phyloP scores from a whole-genome alignment of 2,329 filamentous ascomycete species.

The Tolypocladium paradoxum region DNA sequence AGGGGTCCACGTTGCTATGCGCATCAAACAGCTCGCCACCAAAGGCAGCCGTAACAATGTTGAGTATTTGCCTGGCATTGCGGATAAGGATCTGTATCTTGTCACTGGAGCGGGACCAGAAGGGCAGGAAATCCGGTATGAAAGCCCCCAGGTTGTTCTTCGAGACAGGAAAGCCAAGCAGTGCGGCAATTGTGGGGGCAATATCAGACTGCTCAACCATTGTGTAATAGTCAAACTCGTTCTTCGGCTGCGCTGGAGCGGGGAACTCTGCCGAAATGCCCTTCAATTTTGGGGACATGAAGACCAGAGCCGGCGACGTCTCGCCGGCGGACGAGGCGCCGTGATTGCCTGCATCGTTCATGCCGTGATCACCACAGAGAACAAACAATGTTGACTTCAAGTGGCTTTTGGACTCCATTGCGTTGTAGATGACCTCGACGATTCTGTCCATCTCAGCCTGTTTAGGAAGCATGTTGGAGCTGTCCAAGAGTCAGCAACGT shows the following conservation, averaged over 20 bases:
- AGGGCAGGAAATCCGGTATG: slow-evolving; percentile 63
- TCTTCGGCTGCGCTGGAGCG: slow-evolving; percentile 46
- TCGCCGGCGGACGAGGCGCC: slow-evolving; percentile 89
- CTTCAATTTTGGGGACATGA: slow-evolving; percentile 75
- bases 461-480: slow-evolving; percentile 85
- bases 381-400: slow-evolving; percentile 73
- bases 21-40: slow-evolving; percentile 32
- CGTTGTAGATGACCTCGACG: slow-evolving; percentile 62
- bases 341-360: slow-evolving; percentile 98
- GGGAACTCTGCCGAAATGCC: slow-evolving; percentile 32
- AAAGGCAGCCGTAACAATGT: slow-evolving; percentile 67
- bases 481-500: slow-evolving; percentile 19
- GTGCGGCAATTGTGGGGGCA: slow-evolving; percentile 74
- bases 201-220: slow-evolving; percentile 91
- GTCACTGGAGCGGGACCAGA: slow-evolving; percentile 52
- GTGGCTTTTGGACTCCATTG: slow-evolving; percentile 60
- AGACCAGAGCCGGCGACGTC: slow-evolving; percentile 85
- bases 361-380: slow-evolving; percentile 91
- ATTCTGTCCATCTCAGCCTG: slow-evolving; percentile 89
- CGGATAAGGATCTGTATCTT: slow-evolving; percentile 58
- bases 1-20: slow-evolving; percentile 22
- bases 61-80: slow-evolving; percentile 73
- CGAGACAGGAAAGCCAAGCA: slow-evolving; percentile 80
- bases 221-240: slow-evolving; percentile 75
- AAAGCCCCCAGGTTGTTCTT: slow-evolving; percentile 85